Evolutionary conservation across 75 land plant species (phyloP), one percentile per base, ranked within the genome.

Genomic region (Picea sitchensis): DNA sequence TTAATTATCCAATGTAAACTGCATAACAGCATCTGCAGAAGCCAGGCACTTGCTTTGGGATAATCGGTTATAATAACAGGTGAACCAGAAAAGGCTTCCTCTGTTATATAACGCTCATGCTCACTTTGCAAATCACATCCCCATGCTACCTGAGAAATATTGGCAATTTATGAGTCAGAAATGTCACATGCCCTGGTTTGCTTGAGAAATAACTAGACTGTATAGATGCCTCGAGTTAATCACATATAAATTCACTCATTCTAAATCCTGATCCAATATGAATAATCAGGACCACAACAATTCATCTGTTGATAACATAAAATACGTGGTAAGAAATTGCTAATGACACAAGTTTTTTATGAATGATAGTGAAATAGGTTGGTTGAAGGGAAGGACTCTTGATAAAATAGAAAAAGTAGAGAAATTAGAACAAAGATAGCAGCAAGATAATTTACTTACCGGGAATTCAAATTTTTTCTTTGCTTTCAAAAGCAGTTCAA

Each of bases 91-190:
- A 95, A 95, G 44, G 81, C 93, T 73, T 85, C 87, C 80, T 97
- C 99, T 72, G 99, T 95, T 32, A 98, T 83, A 56, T 92, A 98
- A 9, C 98, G 92, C 73, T 98, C 99, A 79, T 98, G 99, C 84
- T 98, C 99, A 85, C 96, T 93, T 83, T 93, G 96, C 81, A 98
- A 82, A 82, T 98, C 99, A 82, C 89, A 86, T 65, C 99, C 99
- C 99, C 99, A 98, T 76, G 84, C 82, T 54, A 98, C 99, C 99
- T 96, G 85, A 71, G 58, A 63, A 61, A 79, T 8, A 69, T 44
- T 12, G n/a, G 26, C 36, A 47, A 71, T n/a, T 17, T 71, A 44
- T 47, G 11, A 71, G 21, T 71, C 51, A 71, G 13, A 44, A 44
- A 44, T 71, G 1, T 44, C n/a, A 9, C n/a, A 71, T 51, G 54